Base-by-base conservation (phyloP, 2,329 filamentous ascomycete species). In the Akanthomyces lecanii region DNA sequence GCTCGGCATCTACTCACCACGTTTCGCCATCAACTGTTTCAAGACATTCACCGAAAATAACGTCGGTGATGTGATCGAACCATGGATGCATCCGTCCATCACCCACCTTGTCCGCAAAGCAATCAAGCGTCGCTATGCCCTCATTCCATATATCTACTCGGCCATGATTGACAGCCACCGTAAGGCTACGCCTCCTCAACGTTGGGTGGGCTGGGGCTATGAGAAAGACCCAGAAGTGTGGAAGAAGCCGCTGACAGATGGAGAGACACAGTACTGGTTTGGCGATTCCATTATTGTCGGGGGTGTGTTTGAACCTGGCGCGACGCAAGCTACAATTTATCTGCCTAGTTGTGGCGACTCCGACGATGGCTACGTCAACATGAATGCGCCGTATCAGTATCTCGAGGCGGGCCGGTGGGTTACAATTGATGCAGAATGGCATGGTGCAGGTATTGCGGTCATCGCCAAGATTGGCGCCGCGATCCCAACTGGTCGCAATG, bases 21-120 rank as follows among this genome's bases (percentile, higher is more conserved):
- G 89, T 0, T 91, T 91, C 68, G 86, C 89, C 12, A 91, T 91
- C 77, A 91, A 91, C 73, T 91, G 89, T 73, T 91, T 88, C 82
- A 91, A 91, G 76, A 91, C 89, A 0, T 81, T 83, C 0, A 77
- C 82, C 0, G 85, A 91, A 72, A 90, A 87, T 68, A 78, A 79
- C 0, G 80, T 89, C 28, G 89, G 89, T 8, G 88, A 89, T 42
- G 88, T 91, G 0, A 91, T 91, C 63, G 88, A 91, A 75, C 89
- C 89, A 0, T 91, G 88, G 87, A 90, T 91, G 87, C 89, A 91
- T 69, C 86, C 87, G 0, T 82, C 87, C 42, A 85, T 86, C 33
- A 86, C 86, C 0, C 83, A 82, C 0, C 73, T 88, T 1, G 78
- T 91, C 16, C 82, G 89, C 18, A 80, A 81, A 59, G 81, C 86